A percentile compares a stretch with the other conserved stretches of the same genome.
phyloP scores from a whole-genome alignment of 768 basidiomycete species.

The Pholiota molesta region DNA sequence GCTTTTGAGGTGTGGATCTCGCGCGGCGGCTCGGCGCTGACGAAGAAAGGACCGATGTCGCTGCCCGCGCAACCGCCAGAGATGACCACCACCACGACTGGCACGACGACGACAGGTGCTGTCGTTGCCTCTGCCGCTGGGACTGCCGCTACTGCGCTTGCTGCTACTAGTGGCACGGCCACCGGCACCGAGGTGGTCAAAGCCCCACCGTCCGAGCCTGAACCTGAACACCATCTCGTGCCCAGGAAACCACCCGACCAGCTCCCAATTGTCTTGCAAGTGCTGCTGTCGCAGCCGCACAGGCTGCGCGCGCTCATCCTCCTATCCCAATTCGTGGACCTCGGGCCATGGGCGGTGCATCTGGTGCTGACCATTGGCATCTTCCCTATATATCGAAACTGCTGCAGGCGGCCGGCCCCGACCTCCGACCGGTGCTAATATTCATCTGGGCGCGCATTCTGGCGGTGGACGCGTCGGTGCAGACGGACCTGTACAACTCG shows the following conservation, averaged over 20 bases:
- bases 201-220: constrained; percentile 10
- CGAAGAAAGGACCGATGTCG: constrained; percentile 74
- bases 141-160: background rate
- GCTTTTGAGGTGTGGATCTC: constrained; percentile 99
- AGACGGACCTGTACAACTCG: constrained; percentile 84
- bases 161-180: background rate
- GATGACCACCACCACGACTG: constrained; percentile 1
- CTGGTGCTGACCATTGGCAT: constrained; percentile 96
- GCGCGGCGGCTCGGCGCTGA: constrained; percentile 85
- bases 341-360: constrained; percentile 98
- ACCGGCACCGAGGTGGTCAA: background rate
- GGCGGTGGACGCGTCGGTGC: constrained; percentile 93
- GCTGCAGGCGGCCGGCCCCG: constrained; percentile 91
- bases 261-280: constrained; percentile 96
- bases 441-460: constrained; percentile 99
- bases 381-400: constrained; percentile 97
- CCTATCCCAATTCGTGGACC: constrained; percentile 95
- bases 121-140: no score
- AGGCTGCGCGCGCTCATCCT: constrained; percentile 94
- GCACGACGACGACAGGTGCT: no score
- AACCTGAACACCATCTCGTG: constrained; percentile 54
- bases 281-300: constrained; percentile 94
- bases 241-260: constrained; percentile 95
- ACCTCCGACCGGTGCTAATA: constrained; percentile 95
- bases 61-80: constrained; percentile 45